A percentile compares a stretch with the other conserved stretches of the same genome.
Evolutionary conservation across 176 grass and related monocot genomes (phyloP).

Genomic region (Miscanthus lutarioriparius): DNA sequence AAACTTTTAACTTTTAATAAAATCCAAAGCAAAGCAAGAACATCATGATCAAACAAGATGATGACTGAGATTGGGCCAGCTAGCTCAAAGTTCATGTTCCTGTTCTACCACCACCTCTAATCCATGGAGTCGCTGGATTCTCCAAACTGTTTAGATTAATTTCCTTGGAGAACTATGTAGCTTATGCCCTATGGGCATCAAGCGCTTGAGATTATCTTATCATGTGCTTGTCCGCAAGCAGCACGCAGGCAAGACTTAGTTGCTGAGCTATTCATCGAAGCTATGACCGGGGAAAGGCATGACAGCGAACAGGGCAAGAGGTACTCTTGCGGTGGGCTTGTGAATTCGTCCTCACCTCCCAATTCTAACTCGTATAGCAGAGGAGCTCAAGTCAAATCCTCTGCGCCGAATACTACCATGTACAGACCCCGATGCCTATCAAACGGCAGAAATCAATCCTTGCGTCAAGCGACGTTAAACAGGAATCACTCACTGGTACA

Average conservation of each 20-base stretch:
- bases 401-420: not conserved
- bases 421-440: not conserved
- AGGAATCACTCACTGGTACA: not conserved
- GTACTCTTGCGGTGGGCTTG: not conserved
- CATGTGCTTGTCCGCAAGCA: not conserved
- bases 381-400: slow-evolving; percentile 4
- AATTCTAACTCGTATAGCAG: not conserved
- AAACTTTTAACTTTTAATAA: not conserved
- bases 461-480: not conserved
- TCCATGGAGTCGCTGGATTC: not conserved
- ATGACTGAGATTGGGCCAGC: not conserved
- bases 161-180: not conserved
- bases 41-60: slow-evolving; percentile 34
- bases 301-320: not conserved
- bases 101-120: not conserved
- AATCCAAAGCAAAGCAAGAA: not conserved
- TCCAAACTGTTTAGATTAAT: not conserved
- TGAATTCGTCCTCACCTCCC: not conserved
- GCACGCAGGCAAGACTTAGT: not conserved
- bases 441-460: not conserved
- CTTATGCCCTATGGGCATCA: not conserved
- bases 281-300: not conserved
- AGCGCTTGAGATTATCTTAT: not conserved
- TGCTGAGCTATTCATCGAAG: not conserved
- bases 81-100: slow-evolving; percentile 2